phyloP scores from a whole-genome alignment of 139 green algal species.

The Spirogloea muscicola region DNA sequence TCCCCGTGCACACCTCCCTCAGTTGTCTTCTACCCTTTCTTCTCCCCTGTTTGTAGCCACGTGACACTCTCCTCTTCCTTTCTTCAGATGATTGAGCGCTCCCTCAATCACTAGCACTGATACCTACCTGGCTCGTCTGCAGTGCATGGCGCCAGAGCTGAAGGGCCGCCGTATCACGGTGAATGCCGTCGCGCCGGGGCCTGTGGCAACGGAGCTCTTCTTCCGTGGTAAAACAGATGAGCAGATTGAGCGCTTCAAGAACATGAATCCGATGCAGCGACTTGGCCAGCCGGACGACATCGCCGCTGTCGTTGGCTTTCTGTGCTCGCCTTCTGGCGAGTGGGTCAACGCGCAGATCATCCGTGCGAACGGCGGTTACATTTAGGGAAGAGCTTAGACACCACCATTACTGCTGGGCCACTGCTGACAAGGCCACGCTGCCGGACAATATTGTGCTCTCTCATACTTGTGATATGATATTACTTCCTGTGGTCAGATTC shows the following conservation, averaged over 20 bases:
- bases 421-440: too few species aligned
- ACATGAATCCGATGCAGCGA: slow-evolving; percentile 16
- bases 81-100: too few species aligned
- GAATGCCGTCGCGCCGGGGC: slow-evolving; percentile 13
- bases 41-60: too few species aligned
- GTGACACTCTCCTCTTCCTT: slow-evolving; percentile 2
- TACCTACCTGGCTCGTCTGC: neutral
- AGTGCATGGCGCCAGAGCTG: slow-evolving; percentile 17
- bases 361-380: slow-evolving; percentile 7
- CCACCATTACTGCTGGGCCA: too few species aligned
- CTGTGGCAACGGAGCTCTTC: slow-evolving; percentile 14
- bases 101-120: too few species aligned
- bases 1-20: slow-evolving; percentile 5
- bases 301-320: slow-evolving; percentile 1
- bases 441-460: too few species aligned
- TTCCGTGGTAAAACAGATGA: slow-evolving; percentile 6
- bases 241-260: neutral
- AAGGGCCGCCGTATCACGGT: slow-evolving; percentile 11
- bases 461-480: too few species aligned
- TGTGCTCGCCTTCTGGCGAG: slow-evolving; percentile 2
- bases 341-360: slow-evolving; percentile 25
- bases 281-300: slow-evolving; percentile 12
- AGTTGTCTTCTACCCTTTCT: neutral
- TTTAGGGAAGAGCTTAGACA: neutral
- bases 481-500: too few species aligned